Evolutionary conservation across 179 eudicot species (phyloP).

Genomic region (Pouteria campechiana): DNA sequence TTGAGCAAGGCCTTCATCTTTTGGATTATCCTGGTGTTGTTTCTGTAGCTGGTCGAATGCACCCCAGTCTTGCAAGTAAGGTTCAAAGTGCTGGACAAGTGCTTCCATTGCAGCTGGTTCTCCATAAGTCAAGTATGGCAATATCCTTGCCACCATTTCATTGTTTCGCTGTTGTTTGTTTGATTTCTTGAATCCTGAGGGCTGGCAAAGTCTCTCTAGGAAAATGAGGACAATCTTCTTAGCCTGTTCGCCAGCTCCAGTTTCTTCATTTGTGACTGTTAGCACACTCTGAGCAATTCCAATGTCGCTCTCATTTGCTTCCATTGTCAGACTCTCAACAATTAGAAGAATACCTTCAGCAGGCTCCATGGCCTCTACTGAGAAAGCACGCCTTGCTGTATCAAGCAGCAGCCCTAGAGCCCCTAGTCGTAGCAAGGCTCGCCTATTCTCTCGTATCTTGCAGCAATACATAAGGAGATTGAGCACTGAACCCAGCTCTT

Average conservation of each 20-base stretch:
- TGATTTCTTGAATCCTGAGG: slow-evolving; percentile 81
- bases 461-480: slow-evolving; percentile 94
- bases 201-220: slow-evolving; percentile 82
- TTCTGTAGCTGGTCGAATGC: slow-evolving; percentile 76
- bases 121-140: slow-evolving; percentile 96
- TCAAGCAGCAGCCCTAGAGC: slow-evolving; percentile 87
- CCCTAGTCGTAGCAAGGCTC: slow-evolving; percentile 70
- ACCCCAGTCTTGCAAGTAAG: slow-evolving; percentile 67
- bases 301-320: slow-evolving; percentile 94
- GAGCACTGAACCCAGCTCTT: slow-evolving; percentile 79
- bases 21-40: slow-evolving; percentile 56
- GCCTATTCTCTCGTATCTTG: slow-evolving; percentile 88
- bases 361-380: slow-evolving; percentile 98
- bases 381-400: slow-evolving; percentile 93
- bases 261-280: slow-evolving; percentile 65
- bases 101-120: slow-evolving; percentile 99
- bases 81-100: slow-evolving; percentile 85
- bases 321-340: slow-evolving; percentile 90
- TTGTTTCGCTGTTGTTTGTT: slow-evolving; percentile 96
- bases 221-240: slow-evolving; percentile 97
- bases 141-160: slow-evolving; percentile 98
- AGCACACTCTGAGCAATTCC: slow-evolving; percentile 58
- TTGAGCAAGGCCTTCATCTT: slow-evolving; percentile 59
- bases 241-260: slow-evolving; percentile 88
- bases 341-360: slow-evolving; percentile 98